phyloP scores from a whole-genome alignment of 768 basidiomycete genomes.

The Lentinula detonsa region DNA sequence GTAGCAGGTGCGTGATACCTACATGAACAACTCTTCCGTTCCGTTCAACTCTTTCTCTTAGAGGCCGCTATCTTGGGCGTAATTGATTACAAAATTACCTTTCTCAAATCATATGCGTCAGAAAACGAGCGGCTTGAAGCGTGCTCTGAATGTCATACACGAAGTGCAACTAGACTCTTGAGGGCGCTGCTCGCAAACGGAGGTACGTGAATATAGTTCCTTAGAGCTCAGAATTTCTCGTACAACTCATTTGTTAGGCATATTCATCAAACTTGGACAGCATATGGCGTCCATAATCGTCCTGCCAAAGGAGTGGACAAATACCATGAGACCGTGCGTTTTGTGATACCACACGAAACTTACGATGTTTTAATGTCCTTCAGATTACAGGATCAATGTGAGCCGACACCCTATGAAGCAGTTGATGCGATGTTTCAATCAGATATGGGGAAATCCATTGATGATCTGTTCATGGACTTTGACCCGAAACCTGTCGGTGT shows the following conservation, averaged over 20 bases:
- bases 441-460: constrained; percentile 72
- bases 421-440: constrained; percentile 68
- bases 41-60: constrained; percentile 18
- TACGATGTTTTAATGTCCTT: constrained; percentile 30
- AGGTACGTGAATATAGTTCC: constrained; percentile 36
- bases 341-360: constrained; percentile 59
- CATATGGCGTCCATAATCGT: constrained; percentile 29
- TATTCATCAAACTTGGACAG: constrained; percentile 89
- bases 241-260: constrained; percentile 34
- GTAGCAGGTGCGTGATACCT: constrained; percentile 50
- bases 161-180: constrained; percentile 76
- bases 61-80: constrained; percentile 59
- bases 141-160: constrained; percentile 73
- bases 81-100: constrained; percentile 69
- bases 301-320: constrained; percentile 49
- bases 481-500: constrained; percentile 88
- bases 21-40: neutral
- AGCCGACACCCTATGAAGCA: constrained; percentile 77
- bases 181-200: constrained; percentile 86
- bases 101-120: constrained; percentile 45
- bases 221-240: too few relatives aligned
- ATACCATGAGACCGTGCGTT: constrained; percentile 12
- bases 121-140: constrained; percentile 46
- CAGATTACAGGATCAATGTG: constrained; percentile 83
- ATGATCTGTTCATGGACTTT: constrained; percentile 80